These are phyloP conservation scores for Pseudogymnoascus sp. DNA, from an alignment of 2,329 filamentous ascomycete species.

Conservation along the genomic window DNA sequence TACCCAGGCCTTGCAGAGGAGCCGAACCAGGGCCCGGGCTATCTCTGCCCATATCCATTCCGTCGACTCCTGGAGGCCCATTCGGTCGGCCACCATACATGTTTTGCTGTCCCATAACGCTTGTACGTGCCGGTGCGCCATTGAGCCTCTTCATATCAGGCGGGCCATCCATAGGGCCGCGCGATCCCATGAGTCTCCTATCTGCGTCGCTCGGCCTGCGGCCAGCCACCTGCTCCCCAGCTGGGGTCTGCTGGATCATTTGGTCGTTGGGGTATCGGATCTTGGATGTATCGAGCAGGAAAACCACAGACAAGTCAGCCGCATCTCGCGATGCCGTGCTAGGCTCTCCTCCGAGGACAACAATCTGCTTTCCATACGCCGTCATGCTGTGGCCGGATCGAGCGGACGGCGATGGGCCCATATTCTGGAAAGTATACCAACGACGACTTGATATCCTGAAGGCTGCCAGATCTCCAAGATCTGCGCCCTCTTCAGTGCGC, in stretches of 20 bases:
- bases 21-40: slow-evolving; percentile 28
- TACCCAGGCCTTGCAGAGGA: slow-evolving; percentile 25
- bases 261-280: slow-evolving; percentile 89
- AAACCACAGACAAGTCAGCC: slow-evolving; percentile 80
- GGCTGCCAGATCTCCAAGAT: slow-evolving; percentile 88
- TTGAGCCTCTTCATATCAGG: slow-evolving; percentile 44
- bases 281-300: slow-evolving; percentile 89
- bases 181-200: slow-evolving; percentile 25
- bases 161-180: slow-evolving; percentile 24
- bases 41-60: slow-evolving; percentile 31
- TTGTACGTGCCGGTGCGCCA: slow-evolving; percentile 36
- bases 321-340: slow-evolving; percentile 77
- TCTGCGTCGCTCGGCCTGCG: slow-evolving; percentile 40
- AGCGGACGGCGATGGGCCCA: slow-evolving; percentile 91
- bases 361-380: slow-evolving; percentile 82
- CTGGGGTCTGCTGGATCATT: slow-evolving; percentile 32
- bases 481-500: slow-evolving; percentile 84
- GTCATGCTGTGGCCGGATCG: slow-evolving; percentile 98
- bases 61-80: slow-evolving; percentile 33
- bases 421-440: slow-evolving; percentile 99
- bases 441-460: slow-evolving; percentile 74
- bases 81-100: slow-evolving; percentile 24
- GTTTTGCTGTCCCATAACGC: slow-evolving; percentile 37
- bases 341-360: slow-evolving; percentile 89
- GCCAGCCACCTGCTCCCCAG: slow-evolving; percentile 36